phyloP scores from a whole-genome alignment of 768 basidiomycete genomes.

The Kwoniella newhampshirensis region DNA sequence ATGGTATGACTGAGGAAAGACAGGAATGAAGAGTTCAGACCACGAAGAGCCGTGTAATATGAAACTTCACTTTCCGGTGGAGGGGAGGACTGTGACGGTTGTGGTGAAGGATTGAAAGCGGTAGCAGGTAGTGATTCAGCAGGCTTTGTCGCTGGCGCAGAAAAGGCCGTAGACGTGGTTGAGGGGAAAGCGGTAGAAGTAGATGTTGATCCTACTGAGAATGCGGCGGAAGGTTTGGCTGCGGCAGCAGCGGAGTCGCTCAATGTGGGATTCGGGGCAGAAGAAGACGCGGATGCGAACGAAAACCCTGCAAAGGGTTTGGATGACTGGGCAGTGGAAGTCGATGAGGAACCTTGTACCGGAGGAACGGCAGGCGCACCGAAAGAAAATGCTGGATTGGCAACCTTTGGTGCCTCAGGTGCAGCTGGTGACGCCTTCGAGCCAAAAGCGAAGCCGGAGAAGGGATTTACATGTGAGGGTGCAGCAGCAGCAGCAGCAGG shows the following conservation, averaged over 20 bases:
- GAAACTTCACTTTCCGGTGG: constrained; percentile 38
- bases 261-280: constrained; percentile 11
- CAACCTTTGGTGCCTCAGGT: neutral
- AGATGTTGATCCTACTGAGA: constrained; percentile 14
- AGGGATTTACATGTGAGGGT: constrained; percentile 12
- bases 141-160: neutral
- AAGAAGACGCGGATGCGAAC: constrained; percentile 24
- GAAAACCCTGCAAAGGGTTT: constrained; percentile 44
- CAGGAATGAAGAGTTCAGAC: constrained; percentile 46
- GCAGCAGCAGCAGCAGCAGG: constrained; percentile 9
- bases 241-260: neutral
- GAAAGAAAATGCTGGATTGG: constrained; percentile 25
- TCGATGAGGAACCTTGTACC: constrained; percentile 8
- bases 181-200: constrained; percentile 1
- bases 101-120: constrained; percentile 5
- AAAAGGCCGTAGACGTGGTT: neutral
- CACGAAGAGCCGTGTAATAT: constrained; percentile 45
- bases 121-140: neutral
- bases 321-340: constrained; percentile 15
- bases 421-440: constrained; percentile 5
- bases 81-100: constrained; percentile 20
- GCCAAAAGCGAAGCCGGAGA: constrained; percentile 39
- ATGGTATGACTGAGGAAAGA: constrained; percentile 37
- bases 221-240: constrained; percentile 2
- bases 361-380: constrained; percentile 19